Base-by-base conservation (phyloP, 1,284 basidiomycete species). In the Neolentinus lepideus region DNA sequence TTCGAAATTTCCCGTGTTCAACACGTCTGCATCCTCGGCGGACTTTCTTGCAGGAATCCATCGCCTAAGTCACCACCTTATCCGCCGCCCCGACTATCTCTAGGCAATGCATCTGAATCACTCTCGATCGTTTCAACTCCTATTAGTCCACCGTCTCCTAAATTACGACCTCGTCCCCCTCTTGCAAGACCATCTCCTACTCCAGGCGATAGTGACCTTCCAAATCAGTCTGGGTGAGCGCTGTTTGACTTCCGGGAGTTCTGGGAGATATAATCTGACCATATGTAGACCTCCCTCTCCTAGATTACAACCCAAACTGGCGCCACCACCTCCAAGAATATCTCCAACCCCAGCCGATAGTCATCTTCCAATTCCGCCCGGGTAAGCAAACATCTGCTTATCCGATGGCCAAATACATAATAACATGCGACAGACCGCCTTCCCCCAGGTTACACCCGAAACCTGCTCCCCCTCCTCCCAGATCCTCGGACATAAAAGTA, bases 11-110 rank as follows among this genome's bases (percentile, higher is more conserved):
- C n/a, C n/a, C n/a, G 12, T 31, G 29, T 12, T 31, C 12, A 12
- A 31, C 29, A 4, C 16, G n/a, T 19, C 45, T 6, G 43, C 52
- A n/a, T 33, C 56, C 36, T 38, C 53, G 47, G 19, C 35, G 16
- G 22, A 10, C 8, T 43, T 29, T 54, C 11, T 12, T 52, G 33
- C 50, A 45, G 19, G 38, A 31, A 31, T 52, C 19, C 19, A 54
- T 55, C 27, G 16, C 54, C 27, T 48, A 55, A 47, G 47, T 54
- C 16, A 29, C 31, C 25, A 31, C 31, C 51, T 9, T 26, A 16
- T 33, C 51, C 51, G 9, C 51, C 51, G 29, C 25, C 29, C 16
- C 51, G 29, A 3, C 26, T 29, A 6, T 2, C 51, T 24, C 46
- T 35, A n/a, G 19, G 21, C 10, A 54, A 27, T 29, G 33, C 51